phyloP scores from a whole-genome alignment of 345 rosid species.

The Capsella bursapastoris region DNA sequence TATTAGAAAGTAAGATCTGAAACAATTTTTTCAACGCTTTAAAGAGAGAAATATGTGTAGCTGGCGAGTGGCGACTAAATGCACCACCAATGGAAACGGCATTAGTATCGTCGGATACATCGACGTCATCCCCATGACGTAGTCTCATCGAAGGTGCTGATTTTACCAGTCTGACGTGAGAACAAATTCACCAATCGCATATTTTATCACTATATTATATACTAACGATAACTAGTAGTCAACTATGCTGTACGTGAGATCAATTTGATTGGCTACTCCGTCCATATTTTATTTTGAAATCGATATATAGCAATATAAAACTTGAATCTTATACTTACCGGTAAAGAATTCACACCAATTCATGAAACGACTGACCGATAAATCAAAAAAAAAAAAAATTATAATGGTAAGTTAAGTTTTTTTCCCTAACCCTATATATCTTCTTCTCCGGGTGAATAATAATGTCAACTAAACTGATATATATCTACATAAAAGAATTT shows the following conservation, averaged over 20 bases:
- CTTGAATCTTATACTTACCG: not conserved
- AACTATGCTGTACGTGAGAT: conserved; percentile 8
- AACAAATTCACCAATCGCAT: not conserved
- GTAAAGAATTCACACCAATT: not conserved
- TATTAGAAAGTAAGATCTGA: not conserved
- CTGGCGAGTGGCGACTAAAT: conserved; percentile 8
- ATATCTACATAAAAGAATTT: not conserved
- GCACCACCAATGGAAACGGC: not conserved
- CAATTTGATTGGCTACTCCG: not conserved
- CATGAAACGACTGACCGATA: not conserved
- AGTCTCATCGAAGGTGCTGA: not conserved
- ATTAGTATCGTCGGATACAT: not conserved
- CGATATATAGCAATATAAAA: not conserved
- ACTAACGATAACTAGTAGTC: conserved; percentile 2
- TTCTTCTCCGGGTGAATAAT: not conserved
- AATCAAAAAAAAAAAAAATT: not conserved
- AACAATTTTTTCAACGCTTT: not conserved
- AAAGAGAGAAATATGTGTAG: conserved; percentile 8
- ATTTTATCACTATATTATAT: not conserved
- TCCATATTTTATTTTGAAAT: not conserved
- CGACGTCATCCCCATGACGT: conserved; percentile 34
- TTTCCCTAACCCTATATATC: not conserved
- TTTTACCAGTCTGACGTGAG: conserved; percentile 8
- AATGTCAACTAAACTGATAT: conserved; percentile 1
- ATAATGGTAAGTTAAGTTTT: not conserved